Base-by-base conservation (phyloP, 805 yeast species). In the Kuraishia molischiana region DNA sequence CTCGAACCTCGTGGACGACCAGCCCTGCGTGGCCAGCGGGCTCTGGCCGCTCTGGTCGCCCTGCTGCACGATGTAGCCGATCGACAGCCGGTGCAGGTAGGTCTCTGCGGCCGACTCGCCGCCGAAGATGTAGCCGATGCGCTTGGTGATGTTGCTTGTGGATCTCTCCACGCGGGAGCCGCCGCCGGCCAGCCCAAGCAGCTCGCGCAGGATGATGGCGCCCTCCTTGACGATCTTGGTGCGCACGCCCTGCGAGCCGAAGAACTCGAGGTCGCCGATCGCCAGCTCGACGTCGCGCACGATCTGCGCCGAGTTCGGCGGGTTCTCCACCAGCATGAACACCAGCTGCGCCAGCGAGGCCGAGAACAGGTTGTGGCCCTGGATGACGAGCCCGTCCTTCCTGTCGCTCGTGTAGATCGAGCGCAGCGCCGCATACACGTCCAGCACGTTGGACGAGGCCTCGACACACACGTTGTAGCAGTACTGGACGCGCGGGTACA, bases 161-260 rank as follows among this genome's bases (percentile, higher is more conserved):
- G 26, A 22, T 8, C 11, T 22, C 31, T 28, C 31, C 17, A 9
- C 13, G 17, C 13, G 14, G 13, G 31, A 14, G 5, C 17, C 31
- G 5, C 14, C 31, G 17, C 5, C 17, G 8, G 17, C 5, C 8
- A 11, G 11, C 11, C 26, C 26, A 5, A 32, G 24, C 5, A 32
- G 18, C 35, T 18, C 17, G 6, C 19, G 18, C 24, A 32, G 19
- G 15, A 32, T 32, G 4, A n/a, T 9, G 4, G 17, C n/a, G 19
- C 35, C 35, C 9, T 32, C 35, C 24, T 32, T 32, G 35, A 21
- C 24, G 11, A 32, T 14, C n/a, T 32, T 20, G 28, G 35, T 13
- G 8, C 18, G 5, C 6, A 32, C n/a, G 6, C 24, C 24, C 9
- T 32, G 35, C 17, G 13, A 5, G 13, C 17, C 14, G 14, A 21